Evolutionary conservation across 768 basidiomycete genomes (phyloP).

Genomic region (Termitomyces sp.): DNA sequence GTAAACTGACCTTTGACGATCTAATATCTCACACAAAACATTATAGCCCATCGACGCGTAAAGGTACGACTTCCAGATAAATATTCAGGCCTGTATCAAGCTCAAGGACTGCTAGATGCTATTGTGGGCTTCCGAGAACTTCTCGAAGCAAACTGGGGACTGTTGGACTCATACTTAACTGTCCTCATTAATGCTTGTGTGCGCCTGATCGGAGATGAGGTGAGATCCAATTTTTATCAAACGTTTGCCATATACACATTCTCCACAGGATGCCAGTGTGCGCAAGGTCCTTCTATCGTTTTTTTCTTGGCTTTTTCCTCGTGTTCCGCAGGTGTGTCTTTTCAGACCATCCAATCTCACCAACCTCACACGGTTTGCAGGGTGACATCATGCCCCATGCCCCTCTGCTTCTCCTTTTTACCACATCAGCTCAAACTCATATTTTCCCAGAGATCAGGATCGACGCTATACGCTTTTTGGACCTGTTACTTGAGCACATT

Average conservation of each 20-base stretch:
- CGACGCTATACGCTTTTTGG: slow-evolving; percentile 79
- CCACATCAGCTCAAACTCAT: slow-evolving; percentile 86
- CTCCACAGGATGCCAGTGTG: slow-evolving; percentile 66
- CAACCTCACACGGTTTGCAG: slow-evolving; percentile 28
- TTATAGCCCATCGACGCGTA: slow-evolving; percentile 71
- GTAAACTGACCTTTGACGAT: slow-evolving; percentile 72
- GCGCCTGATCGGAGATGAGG: slow-evolving; percentile 82
- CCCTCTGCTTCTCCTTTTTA: slow-evolving; percentile 73
- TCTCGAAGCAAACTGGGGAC: slow-evolving; percentile 51
- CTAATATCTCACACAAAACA: slow-evolving; percentile 77
- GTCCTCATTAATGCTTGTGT: slow-evolving; percentile 53
- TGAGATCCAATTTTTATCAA: slow-evolving; percentile 23
- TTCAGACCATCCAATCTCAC: neutral
- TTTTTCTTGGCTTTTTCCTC: slow-evolving; percentile 66
- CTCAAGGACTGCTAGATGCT: slow-evolving; percentile 45
- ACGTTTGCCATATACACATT: slow-evolving; percentile 7
- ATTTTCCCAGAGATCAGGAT: slow-evolving; percentile 94
- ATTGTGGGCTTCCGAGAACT: slow-evolving; percentile 69
- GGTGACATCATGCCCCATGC: slow-evolving; percentile 70
- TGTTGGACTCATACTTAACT: slow-evolving; percentile 48
- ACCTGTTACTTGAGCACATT: slow-evolving; percentile 64
- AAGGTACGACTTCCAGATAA: slow-evolving; percentile 41
- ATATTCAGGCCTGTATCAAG: neutral
- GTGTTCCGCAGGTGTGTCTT: slow-evolving; percentile 39
- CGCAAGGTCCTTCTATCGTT: slow-evolving; percentile 68